These are phyloP conservation scores for Penicillium sp. DNA, from an alignment of 2,329 filamentous ascomycete species.

Conservation along the genomic window DNA sequence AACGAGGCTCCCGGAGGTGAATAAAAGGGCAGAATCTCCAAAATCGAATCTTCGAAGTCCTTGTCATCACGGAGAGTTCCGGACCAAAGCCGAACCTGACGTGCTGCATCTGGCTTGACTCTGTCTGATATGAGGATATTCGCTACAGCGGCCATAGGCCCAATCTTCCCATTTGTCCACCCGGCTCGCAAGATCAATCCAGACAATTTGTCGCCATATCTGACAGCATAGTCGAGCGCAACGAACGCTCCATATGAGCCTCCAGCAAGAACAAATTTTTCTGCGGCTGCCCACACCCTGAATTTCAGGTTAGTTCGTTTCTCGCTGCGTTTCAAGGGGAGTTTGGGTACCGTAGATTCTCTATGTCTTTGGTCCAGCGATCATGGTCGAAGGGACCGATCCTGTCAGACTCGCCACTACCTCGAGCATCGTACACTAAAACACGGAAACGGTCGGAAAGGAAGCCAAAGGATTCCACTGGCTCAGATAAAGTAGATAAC, in stretches of 20 bases:
- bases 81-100: slow-evolving; percentile 4
- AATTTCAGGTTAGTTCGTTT: background rate
- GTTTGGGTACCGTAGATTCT: background rate
- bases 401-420: background rate
- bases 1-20: background rate
- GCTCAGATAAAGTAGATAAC: background rate
- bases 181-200: background rate
- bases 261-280: slow-evolving; percentile 1
- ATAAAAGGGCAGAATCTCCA: slow-evolving; percentile 2
- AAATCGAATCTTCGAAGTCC: background rate
- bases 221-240: background rate
- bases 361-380: slow-evolving; percentile 5
- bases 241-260: slow-evolving; percentile 1
- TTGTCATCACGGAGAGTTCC: background rate
- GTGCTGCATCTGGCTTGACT: background rate
- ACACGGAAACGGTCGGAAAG: background rate
- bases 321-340: background rate
- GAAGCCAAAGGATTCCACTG: background rate
- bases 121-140: background rate
- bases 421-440: slow-evolving; percentile 2
- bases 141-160: background rate
- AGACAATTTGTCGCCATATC: background rate
- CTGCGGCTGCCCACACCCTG: background rate
- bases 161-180: slow-evolving; percentile 1
- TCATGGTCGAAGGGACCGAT: slow-evolving; percentile 1